A percentile compares a stretch with the other conserved stretches of the same genome.
Evolutionary conservation across 2,329 filamentous ascomycete genomes (phyloP).

Genomic region (Clathrospora elynae): DNA sequence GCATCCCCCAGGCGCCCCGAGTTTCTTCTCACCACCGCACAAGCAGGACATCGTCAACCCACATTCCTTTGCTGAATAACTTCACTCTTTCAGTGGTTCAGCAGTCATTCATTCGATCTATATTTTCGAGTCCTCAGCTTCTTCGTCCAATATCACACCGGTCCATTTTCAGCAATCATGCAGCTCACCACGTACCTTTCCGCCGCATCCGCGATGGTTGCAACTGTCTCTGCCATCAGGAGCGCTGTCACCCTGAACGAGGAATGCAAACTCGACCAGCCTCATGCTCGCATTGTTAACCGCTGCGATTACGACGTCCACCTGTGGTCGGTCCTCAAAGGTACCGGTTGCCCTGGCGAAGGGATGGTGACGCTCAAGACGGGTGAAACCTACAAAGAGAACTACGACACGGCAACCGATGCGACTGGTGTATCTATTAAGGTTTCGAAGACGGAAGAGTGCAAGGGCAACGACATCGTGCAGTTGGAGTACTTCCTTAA

Average conservation of each 20-base stretch:
- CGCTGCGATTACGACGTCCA: constrained; percentile 47
- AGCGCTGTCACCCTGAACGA: constrained; percentile 25
- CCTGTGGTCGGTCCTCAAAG: constrained; percentile 47
- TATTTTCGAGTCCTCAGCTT: constrained; percentile 28
- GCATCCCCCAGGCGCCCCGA: constrained; percentile 41
- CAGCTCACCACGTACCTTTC: constrained; percentile 41
- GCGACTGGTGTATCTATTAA: constrained; percentile 48
- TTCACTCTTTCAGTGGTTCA: constrained; percentile 50
- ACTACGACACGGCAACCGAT: constrained; percentile 27
- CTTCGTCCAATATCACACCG: constrained; percentile 15
- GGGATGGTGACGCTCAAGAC: constrained; percentile 33
- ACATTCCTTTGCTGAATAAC: constrained; percentile 48
- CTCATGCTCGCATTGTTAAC: constrained; percentile 44
- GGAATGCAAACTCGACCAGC: constrained; percentile 19
- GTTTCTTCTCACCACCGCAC: constrained; percentile 35
- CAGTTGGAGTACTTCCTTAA: constrained; percentile 49
- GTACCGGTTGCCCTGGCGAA: constrained; percentile 30
- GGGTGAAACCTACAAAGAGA: constrained; percentile 42
- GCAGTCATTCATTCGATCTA: constrained; percentile 43
- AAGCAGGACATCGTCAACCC: constrained; percentile 47
- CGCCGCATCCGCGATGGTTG: constrained; percentile 39
- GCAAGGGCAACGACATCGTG: constrained; percentile 37
- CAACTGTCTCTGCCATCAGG: constrained; percentile 31
- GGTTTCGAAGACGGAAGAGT: constrained; percentile 41
- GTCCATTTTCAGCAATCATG: constrained; percentile 35